Evolutionary conservation across 768 basidiomycete genomes (phyloP).

Genomic region (Paxillus rubicundulus): DNA sequence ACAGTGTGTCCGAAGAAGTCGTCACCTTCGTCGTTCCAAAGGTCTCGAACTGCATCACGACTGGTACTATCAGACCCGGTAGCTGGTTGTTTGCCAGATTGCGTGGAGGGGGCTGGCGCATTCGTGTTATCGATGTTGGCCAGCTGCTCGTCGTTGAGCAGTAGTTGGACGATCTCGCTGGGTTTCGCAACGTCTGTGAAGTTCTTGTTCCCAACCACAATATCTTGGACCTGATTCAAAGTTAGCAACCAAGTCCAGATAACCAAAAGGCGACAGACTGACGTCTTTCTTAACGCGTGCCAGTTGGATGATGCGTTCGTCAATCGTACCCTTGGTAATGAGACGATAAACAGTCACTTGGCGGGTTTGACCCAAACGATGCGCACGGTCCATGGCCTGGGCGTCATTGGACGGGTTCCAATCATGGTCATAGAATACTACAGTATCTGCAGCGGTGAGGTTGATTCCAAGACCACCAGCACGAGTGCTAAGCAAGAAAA

Average conservation of each 20-base stretch:
- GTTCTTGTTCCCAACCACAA: constrained; percentile 96
- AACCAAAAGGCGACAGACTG: constrained; percentile 19
- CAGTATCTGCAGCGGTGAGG: constrained; percentile 63
- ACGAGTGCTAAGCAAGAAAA: constrained; percentile 91
- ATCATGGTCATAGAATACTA: constrained; percentile 24
- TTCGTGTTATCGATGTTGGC: constrained; percentile 60
- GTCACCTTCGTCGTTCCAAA: constrained; percentile 87
- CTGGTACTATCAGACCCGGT: constrained; percentile 30
- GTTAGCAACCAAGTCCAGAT: background rate
- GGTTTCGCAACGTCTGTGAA: constrained; percentile 92
- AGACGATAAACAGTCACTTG: constrained; percentile 96
- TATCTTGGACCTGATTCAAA: constrained; percentile 84
- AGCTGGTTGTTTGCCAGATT: constrained; percentile 35
- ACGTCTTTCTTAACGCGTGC: constrained; percentile 98
- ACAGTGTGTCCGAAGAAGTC: constrained; percentile 74
- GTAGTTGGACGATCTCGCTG: constrained; percentile 92
- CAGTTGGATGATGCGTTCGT: constrained; percentile 95
- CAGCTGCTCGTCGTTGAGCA: constrained; percentile 93
- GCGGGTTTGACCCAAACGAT: constrained; percentile 93
- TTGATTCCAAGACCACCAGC: constrained; percentile 98
- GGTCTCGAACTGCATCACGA: constrained; percentile 49
- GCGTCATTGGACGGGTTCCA: constrained; percentile 93
- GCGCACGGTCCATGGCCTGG: constrained; percentile 97
- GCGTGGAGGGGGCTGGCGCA: constrained; percentile 32
- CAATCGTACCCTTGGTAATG: constrained; percentile 91